A percentile compares a stretch with the other conserved stretches of the same genome.
phyloP scores from a whole-genome alignment of 768 basidiomycete species.

The Serendipita vermifera region DNA sequence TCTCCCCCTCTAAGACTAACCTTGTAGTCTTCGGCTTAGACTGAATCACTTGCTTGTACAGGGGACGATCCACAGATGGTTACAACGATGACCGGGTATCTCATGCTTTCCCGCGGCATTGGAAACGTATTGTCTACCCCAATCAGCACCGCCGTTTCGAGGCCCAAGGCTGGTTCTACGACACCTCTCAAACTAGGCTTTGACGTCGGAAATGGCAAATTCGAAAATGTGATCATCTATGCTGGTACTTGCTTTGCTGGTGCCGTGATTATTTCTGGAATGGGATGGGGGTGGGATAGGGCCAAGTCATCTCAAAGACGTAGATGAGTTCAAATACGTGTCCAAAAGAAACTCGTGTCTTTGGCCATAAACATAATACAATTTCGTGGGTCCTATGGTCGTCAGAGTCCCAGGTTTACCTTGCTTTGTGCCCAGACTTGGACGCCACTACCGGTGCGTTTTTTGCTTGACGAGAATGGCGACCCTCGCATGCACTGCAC shows the following conservation, averaged over 20 bases:
- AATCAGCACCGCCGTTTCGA: conserved; percentile 19
- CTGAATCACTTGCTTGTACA: conserved; percentile 13
- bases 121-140: conserved; percentile 25
- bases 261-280: conserved; percentile 18
- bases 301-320: too few species aligned
- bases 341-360: too few species aligned
- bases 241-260: conserved; percentile 24
- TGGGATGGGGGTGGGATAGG: conserved; percentile 21
- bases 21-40: background rate
- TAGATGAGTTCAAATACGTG: too few species aligned
- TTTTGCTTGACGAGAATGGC: too few species aligned
- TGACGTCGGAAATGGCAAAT: conserved; percentile 21
- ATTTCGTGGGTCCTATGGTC: too few species aligned
- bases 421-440: too few species aligned
- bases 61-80: conserved; percentile 21
- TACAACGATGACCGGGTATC: conserved; percentile 20
- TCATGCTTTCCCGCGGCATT: conserved; percentile 21
- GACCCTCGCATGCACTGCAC: too few species aligned
- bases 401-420: too few species aligned
- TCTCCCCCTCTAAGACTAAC: too few species aligned
- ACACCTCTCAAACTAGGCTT: conserved; percentile 19
- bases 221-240: conserved; percentile 22
- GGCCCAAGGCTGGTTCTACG: conserved; percentile 1
- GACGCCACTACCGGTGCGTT: too few species aligned
- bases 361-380: too few species aligned